A percentile compares a stretch with the other conserved stretches of the same genome.
phyloP scores from a whole-genome alignment of 2,329 filamentous ascomycete species.

The Phaeophleospora eucalypticola region DNA sequence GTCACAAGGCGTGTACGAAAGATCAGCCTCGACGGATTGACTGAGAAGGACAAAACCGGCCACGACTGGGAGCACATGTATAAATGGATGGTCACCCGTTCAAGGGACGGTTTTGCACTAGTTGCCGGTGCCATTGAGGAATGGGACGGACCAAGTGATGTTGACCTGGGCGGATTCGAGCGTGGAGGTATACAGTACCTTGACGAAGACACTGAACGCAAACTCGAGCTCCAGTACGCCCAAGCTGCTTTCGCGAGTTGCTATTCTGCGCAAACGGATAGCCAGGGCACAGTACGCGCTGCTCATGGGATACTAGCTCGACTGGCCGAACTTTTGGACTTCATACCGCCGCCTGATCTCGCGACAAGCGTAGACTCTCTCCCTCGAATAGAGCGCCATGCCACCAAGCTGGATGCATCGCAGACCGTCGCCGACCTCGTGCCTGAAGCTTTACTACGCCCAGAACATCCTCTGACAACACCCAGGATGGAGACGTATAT shows the following conservation, averaged over 20 bases:
- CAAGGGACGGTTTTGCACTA: conserved; percentile 58
- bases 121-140: conserved; percentile 61
- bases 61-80: conserved; percentile 67
- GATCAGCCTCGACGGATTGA: conserved; percentile 27
- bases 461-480: conserved; percentile 61
- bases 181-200: conserved; percentile 54
- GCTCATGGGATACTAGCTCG: conserved; percentile 59
- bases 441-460: conserved; percentile 49
- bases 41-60: conserved; percentile 38
- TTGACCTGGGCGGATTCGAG: conserved; percentile 57
- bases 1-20: conserved; percentile 16
- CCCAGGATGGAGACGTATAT: conserved; percentile 54
- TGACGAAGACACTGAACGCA: conserved; percentile 56
- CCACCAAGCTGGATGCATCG: conserved; percentile 32
- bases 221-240: conserved; percentile 62
- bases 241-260: conserved; percentile 64
- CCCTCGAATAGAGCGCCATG: conserved; percentile 39
- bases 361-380: conserved; percentile 40
- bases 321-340: conserved; percentile 57
- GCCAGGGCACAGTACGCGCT: conserved; percentile 54
- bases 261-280: conserved; percentile 61
- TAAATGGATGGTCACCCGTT: conserved; percentile 61
- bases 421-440: conserved; percentile 32
- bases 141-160: conserved; percentile 70
- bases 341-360: conserved; percentile 53